A percentile compares a stretch with the other conserved stretches of the same genome.
These are phyloP conservation scores for Chrysophaeum taylorii DNA, from an alignment of 352 stramenopile genomes.

Conservation along the genomic window DNA sequence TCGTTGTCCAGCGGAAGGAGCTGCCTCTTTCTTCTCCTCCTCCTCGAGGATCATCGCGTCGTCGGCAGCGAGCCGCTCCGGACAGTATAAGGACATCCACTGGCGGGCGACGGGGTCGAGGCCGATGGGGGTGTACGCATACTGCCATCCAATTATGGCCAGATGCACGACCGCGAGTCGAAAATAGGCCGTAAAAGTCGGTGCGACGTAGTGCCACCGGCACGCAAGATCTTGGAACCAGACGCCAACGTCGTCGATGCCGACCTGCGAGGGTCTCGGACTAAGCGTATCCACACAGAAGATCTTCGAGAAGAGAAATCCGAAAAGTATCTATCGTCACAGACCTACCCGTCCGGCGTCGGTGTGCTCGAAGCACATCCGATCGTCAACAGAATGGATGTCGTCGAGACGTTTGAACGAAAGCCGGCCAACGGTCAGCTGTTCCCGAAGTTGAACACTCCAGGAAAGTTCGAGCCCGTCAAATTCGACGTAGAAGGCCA, in stretches of 20 bases:
- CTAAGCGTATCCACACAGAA: background rate
- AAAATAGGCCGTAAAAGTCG: constrained; percentile 18
- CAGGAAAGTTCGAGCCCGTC: background rate
- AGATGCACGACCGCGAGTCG: constrained; percentile 20
- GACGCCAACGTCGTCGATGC: background rate
- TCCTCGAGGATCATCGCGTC: constrained; percentile 2
- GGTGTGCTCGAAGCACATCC: too few species aligned
- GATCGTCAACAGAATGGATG: background rate
- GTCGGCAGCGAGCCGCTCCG: constrained; percentile 8
- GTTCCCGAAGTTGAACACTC: background rate
- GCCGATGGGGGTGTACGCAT: constrained; percentile 16
- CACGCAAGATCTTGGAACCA: constrained; percentile 21
- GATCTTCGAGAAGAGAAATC: constrained; percentile 4
- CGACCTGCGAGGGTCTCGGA: background rate
- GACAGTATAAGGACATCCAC: constrained; percentile 19
- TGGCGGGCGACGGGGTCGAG: constrained; percentile 1
- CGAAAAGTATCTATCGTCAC: background rate
- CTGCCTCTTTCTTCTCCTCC: too few species aligned
- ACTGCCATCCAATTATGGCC: constrained; percentile 19
- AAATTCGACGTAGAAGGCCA: background rate
- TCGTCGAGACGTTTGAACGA: background rate
- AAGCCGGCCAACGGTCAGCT: background rate
- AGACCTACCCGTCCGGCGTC: background rate
- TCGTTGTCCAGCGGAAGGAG: too few species aligned
- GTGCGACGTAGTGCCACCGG: constrained; percentile 15